phyloP scores from a whole-genome alignment of 1,284 basidiomycete genomes.

The Apiotrichum laibachii region DNA sequence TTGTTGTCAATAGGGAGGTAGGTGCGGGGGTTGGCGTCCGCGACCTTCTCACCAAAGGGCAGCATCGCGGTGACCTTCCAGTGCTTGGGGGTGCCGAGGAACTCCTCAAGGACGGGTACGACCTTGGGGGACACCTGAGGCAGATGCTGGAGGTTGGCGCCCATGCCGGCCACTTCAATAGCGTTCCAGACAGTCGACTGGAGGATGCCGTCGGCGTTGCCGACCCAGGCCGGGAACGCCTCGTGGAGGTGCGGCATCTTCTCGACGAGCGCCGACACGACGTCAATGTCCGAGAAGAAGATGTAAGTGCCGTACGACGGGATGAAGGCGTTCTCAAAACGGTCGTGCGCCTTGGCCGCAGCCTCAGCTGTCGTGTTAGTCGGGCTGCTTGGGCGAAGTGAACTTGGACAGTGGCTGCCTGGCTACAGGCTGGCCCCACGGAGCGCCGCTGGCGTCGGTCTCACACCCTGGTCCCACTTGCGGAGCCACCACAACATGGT shows the following conservation, averaged over 20 bases:
- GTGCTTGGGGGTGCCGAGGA: conserved; percentile 45
- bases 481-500: too few species aligned
- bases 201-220: conserved; percentile 44
- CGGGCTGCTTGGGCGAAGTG: background rate
- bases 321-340: conserved; percentile 38
- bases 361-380: conserved; percentile 8
- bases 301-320: conserved; percentile 53
- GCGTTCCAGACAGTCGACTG: conserved; percentile 55
- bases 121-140: conserved; percentile 31
- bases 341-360: background rate
- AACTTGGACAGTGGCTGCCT: too few species aligned
- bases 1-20: conserved; percentile 39
- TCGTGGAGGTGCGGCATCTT: conserved; percentile 47
- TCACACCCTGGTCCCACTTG: too few species aligned
- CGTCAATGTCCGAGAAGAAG: conserved; percentile 53
- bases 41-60: conserved; percentile 53
- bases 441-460: too few species aligned
- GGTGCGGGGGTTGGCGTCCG: conserved; percentile 34
- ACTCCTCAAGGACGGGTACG: conserved; percentile 35
- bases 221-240: conserved; percentile 35
- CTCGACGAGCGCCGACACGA: conserved; percentile 45
- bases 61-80: conserved; percentile 53
- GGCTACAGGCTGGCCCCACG: background rate
- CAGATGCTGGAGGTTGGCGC: conserved; percentile 53
- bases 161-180: conserved; percentile 53